These are phyloP conservation scores for Phyllosticta citribraziliensis DNA, from an alignment of 2,329 filamentous ascomycete genomes.

Conservation along the genomic window DNA sequence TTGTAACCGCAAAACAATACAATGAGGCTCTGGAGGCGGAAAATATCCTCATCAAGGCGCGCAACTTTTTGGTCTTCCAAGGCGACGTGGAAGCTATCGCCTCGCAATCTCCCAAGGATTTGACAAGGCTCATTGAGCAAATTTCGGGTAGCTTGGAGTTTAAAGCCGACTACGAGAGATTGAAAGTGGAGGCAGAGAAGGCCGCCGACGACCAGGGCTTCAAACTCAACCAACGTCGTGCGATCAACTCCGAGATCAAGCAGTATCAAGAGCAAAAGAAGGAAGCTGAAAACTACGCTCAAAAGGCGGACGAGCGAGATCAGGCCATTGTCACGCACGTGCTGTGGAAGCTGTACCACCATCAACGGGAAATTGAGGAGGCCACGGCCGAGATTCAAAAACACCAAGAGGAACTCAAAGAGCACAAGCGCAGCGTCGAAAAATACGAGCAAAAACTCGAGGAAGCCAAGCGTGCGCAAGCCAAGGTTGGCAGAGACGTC, in stretches of 20 bases:
- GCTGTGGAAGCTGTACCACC: conserved; percentile 93
- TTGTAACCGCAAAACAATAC: conserved; percentile 83
- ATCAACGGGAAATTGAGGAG: conserved; percentile 86
- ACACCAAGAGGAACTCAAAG: conserved; percentile 89
- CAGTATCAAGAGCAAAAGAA: conserved; percentile 95
- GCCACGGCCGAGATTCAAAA: conserved; percentile 84
- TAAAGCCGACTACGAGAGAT: conserved; percentile 82
- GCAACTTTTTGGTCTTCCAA: conserved; percentile 97
- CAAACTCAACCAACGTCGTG: conserved; percentile 78
- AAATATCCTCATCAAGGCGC: conserved; percentile 94
- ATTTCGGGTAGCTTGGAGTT: conserved; percentile 94
- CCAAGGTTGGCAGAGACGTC: conserved; percentile 64
- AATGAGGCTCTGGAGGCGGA: conserved; percentile 86
- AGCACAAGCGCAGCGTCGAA: conserved; percentile 79
- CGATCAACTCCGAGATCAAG: conserved; percentile 96
- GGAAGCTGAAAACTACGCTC: conserved; percentile 87
- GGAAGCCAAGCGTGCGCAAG: conserved; percentile 73
- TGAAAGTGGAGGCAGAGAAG: conserved; percentile 79
- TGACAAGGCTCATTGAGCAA: conserved; percentile 90
- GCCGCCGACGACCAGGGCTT: conserved; percentile 82
- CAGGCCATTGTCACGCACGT: conserved; percentile 87
- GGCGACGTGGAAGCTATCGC: conserved; percentile 97
- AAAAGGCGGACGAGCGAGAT: conserved; percentile 82
- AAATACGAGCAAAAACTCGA: conserved; percentile 74
- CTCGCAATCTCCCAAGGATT: conserved; percentile 84